Base-by-base conservation (phyloP, 306 rosid species). In the Macrotyloma uniflorum region DNA sequence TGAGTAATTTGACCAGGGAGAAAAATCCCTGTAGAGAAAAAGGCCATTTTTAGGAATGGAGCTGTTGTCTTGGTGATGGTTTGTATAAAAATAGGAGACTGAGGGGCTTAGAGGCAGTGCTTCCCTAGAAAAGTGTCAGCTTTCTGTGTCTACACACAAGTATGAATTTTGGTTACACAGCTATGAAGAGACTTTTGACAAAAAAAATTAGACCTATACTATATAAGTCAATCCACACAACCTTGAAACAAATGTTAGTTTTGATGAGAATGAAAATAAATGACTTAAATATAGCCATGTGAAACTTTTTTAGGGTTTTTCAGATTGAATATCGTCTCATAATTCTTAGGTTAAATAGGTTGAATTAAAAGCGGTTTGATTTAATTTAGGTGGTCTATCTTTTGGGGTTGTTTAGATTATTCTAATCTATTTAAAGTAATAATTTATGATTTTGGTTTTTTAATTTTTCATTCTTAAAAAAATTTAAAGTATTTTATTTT, bases 61-160 rank as follows among this genome's bases (percentile, higher is more conserved):
- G n/a, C 26, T 73, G 43, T 35, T 15, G 30, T 54, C 61, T 70
- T 51, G 65, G 67, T 71, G 49, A 72, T 66, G 59, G 69, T 43
- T 83, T 81, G 70, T 80, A 62, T 77, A 75, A 87, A n/a, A 81
- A 38, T 53, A 78, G 55, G 46, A 80, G 63, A 33, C 55, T 83
- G 68, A 73, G 70, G 26, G 45, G 67, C 65, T 40, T 59, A 12
- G 70, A 51, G 42, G 66, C 58, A 53, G 20, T 74, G 67, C 77
- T 67, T 80, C 45, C 81, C 74, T 51, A 30, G 10, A 59, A 81
- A 43, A 82, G 84, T 79, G 78, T 70, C 58, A 64, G 79, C 75
- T 72, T 77, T 71, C 73, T 65, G 26, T 76, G 65, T 32, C 15
- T 19, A 35, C 62, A 59, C 62, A 59, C 72, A 79, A 22, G 64